These are phyloP conservation scores for Ophiostoma perfectum DNA, from an alignment of 2,329 filamentous ascomycete genomes.

Conservation along the genomic window DNA sequence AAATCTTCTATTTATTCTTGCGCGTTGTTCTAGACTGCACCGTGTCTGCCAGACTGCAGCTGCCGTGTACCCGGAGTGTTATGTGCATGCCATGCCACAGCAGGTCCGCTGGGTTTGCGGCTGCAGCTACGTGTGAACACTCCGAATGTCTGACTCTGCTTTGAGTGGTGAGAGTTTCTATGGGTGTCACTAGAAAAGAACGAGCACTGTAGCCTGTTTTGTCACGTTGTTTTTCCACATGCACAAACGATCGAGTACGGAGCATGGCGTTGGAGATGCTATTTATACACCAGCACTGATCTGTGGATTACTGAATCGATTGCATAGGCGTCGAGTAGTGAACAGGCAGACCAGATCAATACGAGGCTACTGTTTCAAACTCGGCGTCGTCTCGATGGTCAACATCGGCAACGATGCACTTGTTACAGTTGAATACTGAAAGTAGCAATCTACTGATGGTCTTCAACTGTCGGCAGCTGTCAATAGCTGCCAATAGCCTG, in stretches of 20 bases:
- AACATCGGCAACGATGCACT: too few relatives aligned
- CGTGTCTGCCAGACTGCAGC: not conserved
- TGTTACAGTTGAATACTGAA: too few relatives aligned
- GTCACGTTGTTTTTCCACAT: constrained; percentile 2
- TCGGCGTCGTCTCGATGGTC: too few relatives aligned
- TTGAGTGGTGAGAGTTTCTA: too few relatives aligned
- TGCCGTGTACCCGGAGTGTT: not conserved
- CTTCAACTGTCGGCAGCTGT: too few relatives aligned
- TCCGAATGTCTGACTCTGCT: not conserved
- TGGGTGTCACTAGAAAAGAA: not conserved
- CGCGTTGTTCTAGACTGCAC: not conserved
- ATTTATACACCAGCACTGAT: not conserved
- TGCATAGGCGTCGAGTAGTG: too few relatives aligned
- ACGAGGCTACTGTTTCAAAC: too few relatives aligned
- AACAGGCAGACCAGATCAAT: too few relatives aligned
- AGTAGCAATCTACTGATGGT: too few relatives aligned
- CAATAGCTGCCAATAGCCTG: too few relatives aligned
- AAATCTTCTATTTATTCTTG: too few relatives aligned
- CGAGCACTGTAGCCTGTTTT: not conserved
- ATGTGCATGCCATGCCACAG: constrained; percentile 2
- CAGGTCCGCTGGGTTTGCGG: not conserved
- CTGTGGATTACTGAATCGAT: too few relatives aligned
- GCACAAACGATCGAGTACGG: not conserved
- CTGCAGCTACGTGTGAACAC: not conserved
- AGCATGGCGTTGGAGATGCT: not conserved